Evolutionary conservation across 768 basidiomycete genomes (phyloP), one percentile per base, ranked within the genome.

Genomic region (Kwoniella europaea): DNA sequence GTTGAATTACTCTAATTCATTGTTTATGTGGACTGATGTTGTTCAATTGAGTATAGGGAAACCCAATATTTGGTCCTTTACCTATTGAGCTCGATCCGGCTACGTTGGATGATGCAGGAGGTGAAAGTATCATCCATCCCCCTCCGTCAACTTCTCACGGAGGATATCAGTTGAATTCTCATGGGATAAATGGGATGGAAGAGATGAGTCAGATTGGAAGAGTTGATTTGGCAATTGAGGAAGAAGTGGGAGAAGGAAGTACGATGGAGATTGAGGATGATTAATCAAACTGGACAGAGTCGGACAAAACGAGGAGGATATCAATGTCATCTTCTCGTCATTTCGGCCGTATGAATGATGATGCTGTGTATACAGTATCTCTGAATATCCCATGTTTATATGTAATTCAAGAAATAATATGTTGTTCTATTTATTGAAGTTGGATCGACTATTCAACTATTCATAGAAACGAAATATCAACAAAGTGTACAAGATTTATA

Each of bases 201-300:
- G 42, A 56, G 42, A 46, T 35, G 10, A 41, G n/a, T 15, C n/a
- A 68, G 44, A 58, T 65, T 35, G 22, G 52, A 50, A 60, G 55
- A 12, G 44, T 18, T 18, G 65, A 59, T 15, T 41, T 60, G 20
- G 44, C 54, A 20, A 62, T n/a, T 44, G 74, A 65, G 18, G 67
- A 60, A n/a, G 74, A 72, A 54, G 66, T 52, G 2, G 71, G 56
- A 3, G 74, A 71, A 58, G 74, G 67, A 54, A 68, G 58, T 58
- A 75, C 74, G 61, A 75, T 75, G 74, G 74, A 75, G n/a, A 75
- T 75, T 65, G 74, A 75, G 60, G 74, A 75, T 50, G 74, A 75
- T 63, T 75, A 67, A 9, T 7, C 35, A 7, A 35, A 35, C 7
- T 4, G 35, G 6, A 35, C 7, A 4, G 7, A 9, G 7, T 35